Conservation (phyloP, 257 asterid genomes). For the Coffea canephora region DNA sequence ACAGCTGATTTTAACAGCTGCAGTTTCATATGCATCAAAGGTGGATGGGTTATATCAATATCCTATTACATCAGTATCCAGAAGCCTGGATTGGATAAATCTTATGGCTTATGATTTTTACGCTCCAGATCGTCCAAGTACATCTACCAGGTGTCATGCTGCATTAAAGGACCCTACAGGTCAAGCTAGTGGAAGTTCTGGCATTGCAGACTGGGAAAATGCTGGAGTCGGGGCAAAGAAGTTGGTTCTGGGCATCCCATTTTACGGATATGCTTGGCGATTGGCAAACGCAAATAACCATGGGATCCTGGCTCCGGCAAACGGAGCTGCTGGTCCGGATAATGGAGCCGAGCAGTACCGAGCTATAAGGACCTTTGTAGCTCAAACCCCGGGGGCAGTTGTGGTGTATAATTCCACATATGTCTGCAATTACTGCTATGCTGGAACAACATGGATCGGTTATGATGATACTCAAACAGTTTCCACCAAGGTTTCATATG, state of each 20-base stretch:
- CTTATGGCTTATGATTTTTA: conserved; percentile 52
- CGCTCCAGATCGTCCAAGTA: conserved; percentile 33
- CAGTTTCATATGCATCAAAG: conserved; percentile 25
- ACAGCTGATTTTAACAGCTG: conserved; percentile 34
- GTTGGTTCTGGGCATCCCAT: conserved; percentile 46
- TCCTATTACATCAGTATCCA: conserved; percentile 30
- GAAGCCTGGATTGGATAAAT: conserved; percentile 41
- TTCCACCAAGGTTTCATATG: conserved; percentile 35
- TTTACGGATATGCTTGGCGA: conserved; percentile 48
- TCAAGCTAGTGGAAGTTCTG: conserved; percentile 35
- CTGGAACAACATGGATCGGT: no score
- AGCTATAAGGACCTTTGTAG: conserved; percentile 17
- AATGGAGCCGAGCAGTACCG: conserved; percentile 29
- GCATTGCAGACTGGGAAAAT: conserved; percentile 30
- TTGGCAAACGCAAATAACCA: conserved; percentile 29
- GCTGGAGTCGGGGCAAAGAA: conserved; percentile 33
- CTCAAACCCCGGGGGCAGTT: conserved; percentile 10
- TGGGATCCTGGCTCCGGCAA: conserved; percentile 45
- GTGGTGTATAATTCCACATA: conserved; percentile 25
- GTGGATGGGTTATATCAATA: conserved; percentile 25
- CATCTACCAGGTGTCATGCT: conserved; percentile 43
- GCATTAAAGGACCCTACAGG: conserved; percentile 36
- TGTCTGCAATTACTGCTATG: no score
- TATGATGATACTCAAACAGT: conserved; percentile 14
- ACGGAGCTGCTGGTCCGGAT: conserved; percentile 18